Base-by-base conservation (phyloP, 129 eudicot genomes). In the Mikania micrantha region DNA sequence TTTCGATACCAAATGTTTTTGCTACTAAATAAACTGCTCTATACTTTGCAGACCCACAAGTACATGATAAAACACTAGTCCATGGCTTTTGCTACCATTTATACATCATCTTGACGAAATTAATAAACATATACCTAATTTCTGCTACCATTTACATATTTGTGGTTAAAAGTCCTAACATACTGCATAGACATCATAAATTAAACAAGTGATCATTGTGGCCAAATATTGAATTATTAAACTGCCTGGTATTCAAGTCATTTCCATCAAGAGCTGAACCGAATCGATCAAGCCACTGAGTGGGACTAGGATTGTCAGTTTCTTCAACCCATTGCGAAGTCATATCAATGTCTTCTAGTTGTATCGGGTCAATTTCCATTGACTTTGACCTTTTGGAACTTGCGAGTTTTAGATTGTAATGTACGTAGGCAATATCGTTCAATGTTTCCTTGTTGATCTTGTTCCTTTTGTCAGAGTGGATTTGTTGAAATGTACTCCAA, bases 311-410 rank as follows among this genome's bases (percentile, higher is more conserved):
- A 35, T 59, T 92, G 72, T 92, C 98, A 1, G 70, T 67, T 74
- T 91, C 96, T 78, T 85, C 98, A 15, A 85, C 98, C 98, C 98
- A 92, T 40, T 79, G 87, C 29, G 98, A 92, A 34, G 95, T 85
- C 98, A 92, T 88, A 67, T 92, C 98, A 4, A 92, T 85, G 78
- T 92, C 96, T 34, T 84, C 91, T 59, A 83, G 80, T 47, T 88
- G 95, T 67, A 92, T 83, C 4, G 90, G 83, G 78, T 91, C 91
- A 0, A 5, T 60, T 6, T 85, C 98, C 17, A 76, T 60, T 69
- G 81, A 47, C 62, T 60, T 85, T 12, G 86, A 49, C 36, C 59
- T 80, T 69, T 73, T 53, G 7, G 83, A 77, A 64, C 78, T 80
- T 5, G 83, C 83, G 61, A 92, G 29, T 74, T 74, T 85, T 62